Percentiles rank a stretch among this genome's conserved stretches.
phyloP scores from a whole-genome alignment of 2,329 filamentous ascomycete species.

The Plenodomus biglobosus region DNA sequence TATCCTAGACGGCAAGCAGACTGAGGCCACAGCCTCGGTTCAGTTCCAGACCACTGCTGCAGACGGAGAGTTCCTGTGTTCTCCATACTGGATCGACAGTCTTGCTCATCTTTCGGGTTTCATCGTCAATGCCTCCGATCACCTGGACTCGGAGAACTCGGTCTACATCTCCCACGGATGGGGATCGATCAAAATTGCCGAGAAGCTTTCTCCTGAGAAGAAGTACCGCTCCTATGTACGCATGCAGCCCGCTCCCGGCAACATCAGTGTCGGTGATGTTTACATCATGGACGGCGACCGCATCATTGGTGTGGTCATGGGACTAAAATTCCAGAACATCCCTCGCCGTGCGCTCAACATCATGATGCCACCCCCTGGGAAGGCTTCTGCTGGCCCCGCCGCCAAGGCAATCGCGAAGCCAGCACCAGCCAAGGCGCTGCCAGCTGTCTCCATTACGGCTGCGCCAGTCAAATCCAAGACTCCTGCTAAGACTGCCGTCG shows the following conservation, averaged over 20 bases:
- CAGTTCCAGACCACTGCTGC: conserved; percentile 57
- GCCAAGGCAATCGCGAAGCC: conserved; percentile 37
- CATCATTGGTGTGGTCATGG: conserved; percentile 60
- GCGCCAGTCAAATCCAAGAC: conserved; percentile 53
- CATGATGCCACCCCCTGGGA: conserved; percentile 63
- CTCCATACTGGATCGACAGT: conserved; percentile 63
- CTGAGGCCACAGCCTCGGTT: conserved; percentile 58
- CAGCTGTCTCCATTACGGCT: conserved; percentile 42
- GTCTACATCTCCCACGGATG: conserved; percentile 66
- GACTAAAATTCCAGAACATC: conserved; percentile 68
- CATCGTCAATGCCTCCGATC: conserved; percentile 62
- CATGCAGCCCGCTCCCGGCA: conserved; percentile 59
- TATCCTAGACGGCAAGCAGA: conserved; percentile 58
- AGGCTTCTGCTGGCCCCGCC: conserved; percentile 39
- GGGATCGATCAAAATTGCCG: conserved; percentile 60
- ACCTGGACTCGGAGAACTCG: conserved; percentile 60
- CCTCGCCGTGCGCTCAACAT: conserved; percentile 67
- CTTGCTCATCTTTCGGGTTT: conserved; percentile 61
- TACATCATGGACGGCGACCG: conserved; percentile 62
- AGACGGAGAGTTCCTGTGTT: conserved; percentile 59
- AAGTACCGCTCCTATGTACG: conserved; percentile 63
- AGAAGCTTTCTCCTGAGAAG: conserved; percentile 53
- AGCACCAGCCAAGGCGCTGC: conserved; percentile 40
- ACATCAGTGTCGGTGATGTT: conserved; percentile 61
- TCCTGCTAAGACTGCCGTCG: conserved; percentile 47